These are phyloP conservation scores for Ascomycota sp. DNA, from an alignment of 2,329 filamentous ascomycete species.

Conservation along the genomic window DNA sequence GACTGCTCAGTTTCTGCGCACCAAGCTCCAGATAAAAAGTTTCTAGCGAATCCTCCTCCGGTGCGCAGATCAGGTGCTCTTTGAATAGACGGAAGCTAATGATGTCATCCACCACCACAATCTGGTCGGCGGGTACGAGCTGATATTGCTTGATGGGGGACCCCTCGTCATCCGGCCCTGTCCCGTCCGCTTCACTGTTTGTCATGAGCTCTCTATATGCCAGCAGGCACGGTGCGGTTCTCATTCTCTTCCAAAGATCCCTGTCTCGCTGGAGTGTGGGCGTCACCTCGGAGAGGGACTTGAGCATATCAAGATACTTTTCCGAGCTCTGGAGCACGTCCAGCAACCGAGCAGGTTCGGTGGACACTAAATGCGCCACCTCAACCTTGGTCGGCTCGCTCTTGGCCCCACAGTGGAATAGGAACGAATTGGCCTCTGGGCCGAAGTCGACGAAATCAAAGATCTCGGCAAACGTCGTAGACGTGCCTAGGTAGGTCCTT, in stretches of 20 bases:
- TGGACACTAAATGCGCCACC: constrained; percentile 62
- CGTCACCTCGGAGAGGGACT: constrained; percentile 55
- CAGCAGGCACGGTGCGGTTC: constrained; percentile 51
- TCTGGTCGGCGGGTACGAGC: constrained; percentile 45
- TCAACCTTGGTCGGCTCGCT: constrained; percentile 73
- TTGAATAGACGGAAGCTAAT: constrained; percentile 78
- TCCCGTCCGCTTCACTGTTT: constrained; percentile 22
- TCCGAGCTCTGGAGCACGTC: constrained; percentile 59
- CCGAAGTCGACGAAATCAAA: constrained; percentile 97
- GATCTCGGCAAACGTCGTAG: constrained; percentile 54
- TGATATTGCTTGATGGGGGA: constrained; percentile 54
- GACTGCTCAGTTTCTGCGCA: constrained; percentile 47
- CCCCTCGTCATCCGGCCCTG: constrained; percentile 31
- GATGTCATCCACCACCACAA: constrained; percentile 71
- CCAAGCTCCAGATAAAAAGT: constrained; percentile 67
- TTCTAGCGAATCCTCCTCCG: constrained; percentile 73
- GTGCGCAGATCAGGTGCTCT: constrained; percentile 60
- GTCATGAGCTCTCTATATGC: constrained; percentile 52
- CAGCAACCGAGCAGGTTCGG: constrained; percentile 61
- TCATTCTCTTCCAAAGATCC: constrained; percentile 55
- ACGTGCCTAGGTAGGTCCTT: constrained; percentile 58
- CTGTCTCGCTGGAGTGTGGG: constrained; percentile 53
- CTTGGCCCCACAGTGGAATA: constrained; percentile 75
- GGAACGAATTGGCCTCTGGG: constrained; percentile 62
- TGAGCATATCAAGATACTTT: constrained; percentile 67